Base-by-base conservation (phyloP, 345 rosid species). In the Adansonia digitata region DNA sequence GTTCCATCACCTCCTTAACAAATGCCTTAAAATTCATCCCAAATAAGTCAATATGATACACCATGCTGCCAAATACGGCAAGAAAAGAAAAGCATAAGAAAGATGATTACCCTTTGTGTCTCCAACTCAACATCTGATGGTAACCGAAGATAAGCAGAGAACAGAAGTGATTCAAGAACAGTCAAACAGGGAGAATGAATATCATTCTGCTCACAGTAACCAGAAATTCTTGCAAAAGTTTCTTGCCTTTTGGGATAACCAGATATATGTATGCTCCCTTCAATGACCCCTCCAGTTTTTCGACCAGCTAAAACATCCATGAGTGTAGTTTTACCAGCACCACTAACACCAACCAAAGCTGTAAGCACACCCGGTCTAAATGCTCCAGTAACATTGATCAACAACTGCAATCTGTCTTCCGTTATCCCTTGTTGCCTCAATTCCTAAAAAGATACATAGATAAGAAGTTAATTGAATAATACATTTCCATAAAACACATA, bases 231-330 rank as follows among this genome's bases (percentile, higher is more conserved):
- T 8, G 99, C 99, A 83, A 95, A 95, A 11, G 97, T 93, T 83
- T 95, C 99, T 79, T 95, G 98, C 77, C 81, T 90, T 83, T 93
- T 95, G 18, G 93, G 98, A 80, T 85, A 93, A 73, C 99, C 98
- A 8, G 98, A 91, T 83, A 94, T 83, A 79, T 86, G 71, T 80
- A 93, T 86, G 81, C 77, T 84, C 70, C 99, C 99, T 87, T 93
- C 97, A 48, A 92, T 89, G 63, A 84, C n/a, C 72, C 99, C 98
- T 61, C 98, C 99, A 48, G 97, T 95, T 86, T 95, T 95, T 76
- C 99, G 86, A 69, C 99, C 99, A 26, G 98, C 95, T 84, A 95
- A 86, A 79, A 93, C 99, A 86, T 93, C 99, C 99, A 95, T 95
- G 70, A 95, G 99, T 24, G 99, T 95, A 56, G 99, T 95, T 81